These are phyloP conservation scores for Pugionium dolabratum DNA, from an alignment of 345 rosid species.

Conservation along the genomic window DNA sequence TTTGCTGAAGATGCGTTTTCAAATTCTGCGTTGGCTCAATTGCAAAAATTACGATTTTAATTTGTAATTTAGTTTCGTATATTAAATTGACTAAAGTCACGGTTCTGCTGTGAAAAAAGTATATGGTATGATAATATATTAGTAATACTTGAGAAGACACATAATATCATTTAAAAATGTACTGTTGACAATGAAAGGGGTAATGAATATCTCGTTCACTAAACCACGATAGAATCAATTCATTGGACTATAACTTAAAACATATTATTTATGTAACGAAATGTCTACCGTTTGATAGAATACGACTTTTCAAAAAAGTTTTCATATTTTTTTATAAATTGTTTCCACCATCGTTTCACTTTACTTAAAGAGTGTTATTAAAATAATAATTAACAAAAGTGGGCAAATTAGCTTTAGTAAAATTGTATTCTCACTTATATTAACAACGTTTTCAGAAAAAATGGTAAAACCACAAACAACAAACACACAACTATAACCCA, in stretches of 20 bases:
- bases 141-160: conserved; percentile 26
- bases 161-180: background rate
- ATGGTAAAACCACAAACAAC: background rate
- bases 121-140: background rate
- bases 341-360: conserved; percentile 28
- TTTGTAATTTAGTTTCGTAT: background rate
- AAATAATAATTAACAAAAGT: conserved; percentile 6
- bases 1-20: background rate
- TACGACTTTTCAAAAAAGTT: conserved; percentile 20
- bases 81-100: conserved; percentile 17
- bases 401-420: conserved; percentile 12
- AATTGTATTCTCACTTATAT: background rate
- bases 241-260: conserved; percentile 35
- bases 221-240: conserved; percentile 32
- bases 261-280: conserved; percentile 8
- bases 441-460: background rate
- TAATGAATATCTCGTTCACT: conserved; percentile 30
- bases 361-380: conserved; percentile 3
- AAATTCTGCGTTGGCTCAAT: background rate
- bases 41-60: background rate
- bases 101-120: conserved; percentile 10
- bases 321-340: background rate
- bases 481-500: no score
- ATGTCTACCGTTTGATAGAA: conserved; percentile 27
- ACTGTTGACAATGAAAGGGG: conserved; percentile 26